Percentiles rank a stretch among this genome's conserved stretches.
Evolutionary conservation across 176 grass and related monocot genomes (phyloP).

Genomic region (Echinochloa phyllopogon): DNA sequence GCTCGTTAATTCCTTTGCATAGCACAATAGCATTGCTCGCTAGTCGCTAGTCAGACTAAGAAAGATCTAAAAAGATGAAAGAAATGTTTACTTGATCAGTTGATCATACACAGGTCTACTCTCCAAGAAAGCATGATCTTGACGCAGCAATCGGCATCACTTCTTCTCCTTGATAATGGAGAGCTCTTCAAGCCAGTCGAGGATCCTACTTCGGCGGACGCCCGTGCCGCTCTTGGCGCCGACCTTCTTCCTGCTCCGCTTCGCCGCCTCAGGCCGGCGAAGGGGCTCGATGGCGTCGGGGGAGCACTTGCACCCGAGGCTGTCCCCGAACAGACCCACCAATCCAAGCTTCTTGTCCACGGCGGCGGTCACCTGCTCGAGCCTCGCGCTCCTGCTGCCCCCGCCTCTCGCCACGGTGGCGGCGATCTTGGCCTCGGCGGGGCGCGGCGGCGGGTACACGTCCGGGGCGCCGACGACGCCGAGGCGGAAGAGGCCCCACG

Average conservation of each 20-base stretch:
- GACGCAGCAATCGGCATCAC: slow-evolving; percentile 1
- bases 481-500: slow-evolving; percentile 58
- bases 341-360: slow-evolving; percentile 29
- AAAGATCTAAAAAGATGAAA: not conserved
- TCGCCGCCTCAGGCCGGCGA: slow-evolving; percentile 12
- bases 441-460: slow-evolving; percentile 40
- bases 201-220: slow-evolving; percentile 39
- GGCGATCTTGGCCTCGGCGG: not conserved
- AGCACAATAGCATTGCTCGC: not conserved
- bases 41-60: slow-evolving; percentile 11
- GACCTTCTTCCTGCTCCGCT: not conserved
- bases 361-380: slow-evolving; percentile 22
- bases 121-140: not conserved
- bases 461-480: slow-evolving; percentile 66
- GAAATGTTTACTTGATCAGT: slow-evolving; percentile 13
- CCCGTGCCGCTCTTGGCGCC: slow-evolving; percentile 21
- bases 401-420: slow-evolving; percentile 10
- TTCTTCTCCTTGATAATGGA: slow-evolving; percentile 52
- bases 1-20: not conserved
- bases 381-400: slow-evolving; percentile 34
- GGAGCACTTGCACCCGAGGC: slow-evolving; percentile 67
- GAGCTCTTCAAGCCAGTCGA: slow-evolving; percentile 64
- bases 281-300: slow-evolving; percentile 51
- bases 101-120: slow-evolving; percentile 18
- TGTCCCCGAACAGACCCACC: not conserved